Base-by-base conservation (phyloP, 2,329 filamentous ascomycete species). In the Lecanicillium sp. region DNA sequence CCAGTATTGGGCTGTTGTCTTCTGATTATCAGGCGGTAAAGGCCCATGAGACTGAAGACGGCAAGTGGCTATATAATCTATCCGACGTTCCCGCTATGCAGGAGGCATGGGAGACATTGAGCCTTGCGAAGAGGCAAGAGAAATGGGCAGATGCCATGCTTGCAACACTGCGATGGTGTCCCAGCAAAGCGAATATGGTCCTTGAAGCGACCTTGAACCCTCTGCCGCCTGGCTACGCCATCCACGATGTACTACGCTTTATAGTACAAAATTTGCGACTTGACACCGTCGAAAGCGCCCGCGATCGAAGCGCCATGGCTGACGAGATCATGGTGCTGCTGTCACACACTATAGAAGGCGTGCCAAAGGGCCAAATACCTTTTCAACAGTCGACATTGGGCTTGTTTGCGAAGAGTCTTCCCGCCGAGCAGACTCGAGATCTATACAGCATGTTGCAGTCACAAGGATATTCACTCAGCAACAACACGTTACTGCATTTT, bases 401-500 rank as follows among this genome's bases (percentile, higher is more conserved):
- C 2, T 45, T 61, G 7, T 49, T 66, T 15, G 60, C 63, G 1
- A 53, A 54, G n/a, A 52, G 56, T 3, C 50, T 69, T 4, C 59
- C 61, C 1, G 50, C 49, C 7, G 57, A 61, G 19, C 64, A 67
- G 49, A 50, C 61, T 33, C 42, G 54, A 57, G 57, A 64, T 10
- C 56, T 77, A 1, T 70, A 70, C 48, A 49, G 54, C 3, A 58
- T 65, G 8, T 54, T 77, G 8, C 47, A 52, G 5, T 49, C 53
- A 15, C 53, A 58, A 7, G 49, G 53, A 1, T 59, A 65, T 21
- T 52, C 54, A 4, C 50, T 77, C 4, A 66, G 72, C 37, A 52
- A 55, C 9, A 60, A 73, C 51, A 79, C 77, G 0, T 59, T 67
- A 14, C 57, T 78, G 2, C 72, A 76, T 2, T 67, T 78, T 36